Base-by-base conservation (phyloP, 2,329 filamentous ascomycete genomes). In the Uncinocarpus reesii region DNA sequence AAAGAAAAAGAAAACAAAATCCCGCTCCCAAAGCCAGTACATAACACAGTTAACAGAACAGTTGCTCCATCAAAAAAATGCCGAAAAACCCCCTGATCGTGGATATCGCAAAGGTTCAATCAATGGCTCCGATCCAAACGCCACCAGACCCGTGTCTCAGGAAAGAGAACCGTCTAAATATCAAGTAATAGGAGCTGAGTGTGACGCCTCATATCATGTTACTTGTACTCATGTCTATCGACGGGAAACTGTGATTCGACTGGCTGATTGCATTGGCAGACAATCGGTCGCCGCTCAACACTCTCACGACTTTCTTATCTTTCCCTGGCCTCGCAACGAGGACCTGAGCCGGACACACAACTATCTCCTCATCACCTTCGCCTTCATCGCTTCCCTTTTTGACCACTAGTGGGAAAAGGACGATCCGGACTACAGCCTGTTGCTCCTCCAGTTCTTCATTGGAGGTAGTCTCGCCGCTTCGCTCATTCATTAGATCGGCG, bases 401-500 rank as follows among this genome's bases (percentile, higher is more conserved):
- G 58, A 96, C 86, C 15, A 98, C 90, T 1, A 96, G 76, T 7
- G 93, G 93, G 73, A 98, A 98, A 34, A 98, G 78, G 1, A 98
- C 89, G 53, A 95, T 79, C 56, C 92, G 85, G 34, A 98, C 88
- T 15, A 90, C 79, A 21, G 87, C 82, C 34, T 79, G 76, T 52
- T 83, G 76, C 4, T 75, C 73, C 66, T 96, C 85, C 20, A 95
- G 78, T 45, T 90, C 84, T 55, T 90, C 84, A 60, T 92, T 90
- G 20, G 79, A 81, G 26, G 65, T 74, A 46, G 71, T 76, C 54
- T 83, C 79, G 35, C 84, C 83, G 51, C 82, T 86, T 50, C 86
- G 83, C 70, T 95, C 90, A 60, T 92, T 93, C 90, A 98, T 96
- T 60, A 95, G 78, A 26, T 84, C 79, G 1, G 90, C 84, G 61